These are phyloP conservation scores for Cinnamomum micranthum DNA, from an alignment of 164 flowering plant species.

Conservation along the genomic window DNA sequence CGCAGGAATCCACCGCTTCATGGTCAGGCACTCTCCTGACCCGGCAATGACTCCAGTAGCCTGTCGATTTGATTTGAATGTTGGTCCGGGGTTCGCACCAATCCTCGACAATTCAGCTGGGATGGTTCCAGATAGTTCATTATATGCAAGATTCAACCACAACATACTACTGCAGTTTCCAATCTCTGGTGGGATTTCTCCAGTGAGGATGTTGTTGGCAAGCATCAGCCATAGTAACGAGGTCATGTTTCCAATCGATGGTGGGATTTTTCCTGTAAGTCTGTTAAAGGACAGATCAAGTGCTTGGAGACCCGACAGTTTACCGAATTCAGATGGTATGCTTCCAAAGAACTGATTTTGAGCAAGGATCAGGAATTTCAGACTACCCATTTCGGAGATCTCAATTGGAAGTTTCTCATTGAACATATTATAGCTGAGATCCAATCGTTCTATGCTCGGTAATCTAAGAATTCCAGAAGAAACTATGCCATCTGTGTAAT, in stretches of 20 bases:
- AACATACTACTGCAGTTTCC: conserved; percentile 82
- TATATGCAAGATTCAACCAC: conserved; percentile 85
- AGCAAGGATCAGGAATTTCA: conserved; percentile 60
- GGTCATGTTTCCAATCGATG: conserved; percentile 54
- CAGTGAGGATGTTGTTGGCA: conserved; percentile 57
- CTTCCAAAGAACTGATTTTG: conserved; percentile 51
- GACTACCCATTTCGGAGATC: conserved; percentile 42
- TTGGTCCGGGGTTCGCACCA: conserved; percentile 43
- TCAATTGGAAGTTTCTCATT: conserved; percentile 58
- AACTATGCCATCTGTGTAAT: conserved; percentile 57
- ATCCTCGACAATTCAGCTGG: conserved; percentile 59
- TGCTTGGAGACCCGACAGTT: conserved; percentile 51
- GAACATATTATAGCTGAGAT: conserved; percentile 75
- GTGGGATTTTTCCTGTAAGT: conserved; percentile 62
- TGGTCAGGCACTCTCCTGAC: conserved; percentile 70
- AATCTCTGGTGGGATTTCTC: conserved; percentile 68
- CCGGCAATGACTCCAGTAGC: conserved; percentile 33
- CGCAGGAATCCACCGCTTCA: conserved; percentile 91
- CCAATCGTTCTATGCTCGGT: conserved; percentile 47
- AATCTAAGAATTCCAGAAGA: conserved; percentile 61
- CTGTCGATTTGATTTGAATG: conserved; percentile 43
- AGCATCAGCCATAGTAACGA: conserved; percentile 93
- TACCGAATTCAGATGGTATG: conserved; percentile 70
- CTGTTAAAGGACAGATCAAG: conserved; percentile 77
- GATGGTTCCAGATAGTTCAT: conserved; percentile 52